Conservation (phyloP, 1,139 yeast species). For the Saccharomyces uvarum region DNA sequence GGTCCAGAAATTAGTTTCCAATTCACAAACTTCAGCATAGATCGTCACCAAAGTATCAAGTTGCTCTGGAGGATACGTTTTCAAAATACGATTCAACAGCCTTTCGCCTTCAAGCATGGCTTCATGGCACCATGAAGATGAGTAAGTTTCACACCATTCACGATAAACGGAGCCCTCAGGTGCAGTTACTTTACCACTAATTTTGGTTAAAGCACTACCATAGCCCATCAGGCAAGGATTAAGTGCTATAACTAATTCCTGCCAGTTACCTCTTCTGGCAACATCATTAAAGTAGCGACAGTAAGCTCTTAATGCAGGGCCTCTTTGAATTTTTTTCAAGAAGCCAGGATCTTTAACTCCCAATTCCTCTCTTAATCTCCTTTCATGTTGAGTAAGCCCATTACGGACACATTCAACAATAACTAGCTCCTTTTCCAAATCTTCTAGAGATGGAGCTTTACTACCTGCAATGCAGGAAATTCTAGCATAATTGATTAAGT, state of each 20-base stretch:
- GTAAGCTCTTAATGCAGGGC: constrained; percentile 51
- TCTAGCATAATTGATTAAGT: constrained; percentile 60
- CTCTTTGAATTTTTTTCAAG: constrained; percentile 42
- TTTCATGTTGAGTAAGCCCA: constrained; percentile 52
- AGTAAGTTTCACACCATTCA: constrained; percentile 56
- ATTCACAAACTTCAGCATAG: constrained; percentile 48
- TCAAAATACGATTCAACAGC: constrained; percentile 40
- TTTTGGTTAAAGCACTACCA: constrained; percentile 37
- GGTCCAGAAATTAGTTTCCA: constrained; percentile 64
- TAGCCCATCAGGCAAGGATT: constrained; percentile 78
- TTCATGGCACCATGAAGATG: constrained; percentile 46
- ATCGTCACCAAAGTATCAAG: constrained; percentile 47
- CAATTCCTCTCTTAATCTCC: constrained; percentile 40
- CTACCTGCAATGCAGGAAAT: constrained; percentile 61
- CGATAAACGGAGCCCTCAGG: constrained; percentile 36
- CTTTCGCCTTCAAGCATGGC: constrained; percentile 46
- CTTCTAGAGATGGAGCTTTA: constrained; percentile 49
- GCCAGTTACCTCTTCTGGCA: constrained; percentile 49
- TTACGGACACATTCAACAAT: constrained; percentile 46
- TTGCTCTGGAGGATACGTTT: constrained; percentile 35
- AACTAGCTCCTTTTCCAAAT: constrained; percentile 44
- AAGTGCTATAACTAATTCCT: constrained; percentile 58
- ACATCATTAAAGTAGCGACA: constrained; percentile 51
- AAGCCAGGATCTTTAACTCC: constrained; percentile 36
- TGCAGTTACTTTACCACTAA: constrained; percentile 17